phyloP scores from a whole-genome alignment of 352 stramenopile species.

The Globisporangium viniferum region DNA sequence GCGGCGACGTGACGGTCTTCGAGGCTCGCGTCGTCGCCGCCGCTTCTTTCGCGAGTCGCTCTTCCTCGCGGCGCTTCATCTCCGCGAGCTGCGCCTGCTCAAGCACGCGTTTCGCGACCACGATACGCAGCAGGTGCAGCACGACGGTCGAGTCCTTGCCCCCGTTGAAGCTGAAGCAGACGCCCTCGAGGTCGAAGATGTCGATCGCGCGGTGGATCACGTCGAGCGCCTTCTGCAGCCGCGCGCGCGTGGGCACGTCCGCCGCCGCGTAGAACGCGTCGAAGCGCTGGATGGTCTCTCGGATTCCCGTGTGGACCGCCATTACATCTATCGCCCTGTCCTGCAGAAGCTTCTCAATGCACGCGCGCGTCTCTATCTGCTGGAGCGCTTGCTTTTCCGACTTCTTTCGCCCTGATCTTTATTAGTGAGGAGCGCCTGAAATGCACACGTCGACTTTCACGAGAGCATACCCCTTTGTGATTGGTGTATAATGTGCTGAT shows the following conservation, averaged over 20 bases:
- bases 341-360: not conserved
- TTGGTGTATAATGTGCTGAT: not conserved
- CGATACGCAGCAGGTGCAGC: constrained; percentile 86
- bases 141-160: constrained; percentile 92
- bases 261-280: constrained; percentile 54
- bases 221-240: constrained; percentile 67
- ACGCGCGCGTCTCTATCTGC: not conserved
- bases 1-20: constrained; percentile 57
- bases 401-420: not conserved
- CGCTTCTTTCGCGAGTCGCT: not conserved
- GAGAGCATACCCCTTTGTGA: not conserved
- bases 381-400: not conserved
- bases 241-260: constrained; percentile 39
- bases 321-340: not conserved
- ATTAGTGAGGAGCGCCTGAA: not conserved
- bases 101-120: constrained; percentile 70
- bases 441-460: constrained; percentile 3
- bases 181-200: constrained; percentile 70
- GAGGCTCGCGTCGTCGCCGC: constrained; percentile 12
- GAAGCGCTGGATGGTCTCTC: constrained; percentile 42
- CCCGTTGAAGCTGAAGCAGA: constrained; percentile 92
- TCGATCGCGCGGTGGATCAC: constrained; percentile 76
- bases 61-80: not conserved
- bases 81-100: constrained; percentile 27
- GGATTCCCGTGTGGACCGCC: constrained; percentile 12